phyloP scores from a whole-genome alignment of 495 filamentous ascomycete genomes.

The Aspergillus leporis region DNA sequence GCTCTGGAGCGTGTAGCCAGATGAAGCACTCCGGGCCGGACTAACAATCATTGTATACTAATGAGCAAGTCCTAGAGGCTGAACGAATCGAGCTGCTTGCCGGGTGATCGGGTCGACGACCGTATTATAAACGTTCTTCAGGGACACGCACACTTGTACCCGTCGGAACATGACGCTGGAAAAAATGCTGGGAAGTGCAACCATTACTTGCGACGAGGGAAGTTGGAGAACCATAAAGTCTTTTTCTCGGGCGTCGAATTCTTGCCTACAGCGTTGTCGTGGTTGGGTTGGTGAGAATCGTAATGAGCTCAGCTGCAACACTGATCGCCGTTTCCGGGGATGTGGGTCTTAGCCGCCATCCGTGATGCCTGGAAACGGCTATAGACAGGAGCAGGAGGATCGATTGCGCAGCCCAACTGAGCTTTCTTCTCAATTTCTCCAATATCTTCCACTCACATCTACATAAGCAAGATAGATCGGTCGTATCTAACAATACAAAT shows the following conservation, averaged over 20 bases:
- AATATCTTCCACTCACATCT: neutral
- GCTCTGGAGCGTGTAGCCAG: no score
- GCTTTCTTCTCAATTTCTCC: neutral
- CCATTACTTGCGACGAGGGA: neutral
- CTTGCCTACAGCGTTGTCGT: neutral
- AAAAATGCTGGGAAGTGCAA: neutral
- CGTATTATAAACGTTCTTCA: neutral
- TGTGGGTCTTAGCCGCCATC: neutral
- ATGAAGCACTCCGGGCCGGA: no score
- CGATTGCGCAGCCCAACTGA: neutral
- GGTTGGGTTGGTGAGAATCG: neutral
- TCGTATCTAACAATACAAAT: neutral
- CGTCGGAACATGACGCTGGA: neutral
- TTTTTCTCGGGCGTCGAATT: neutral
- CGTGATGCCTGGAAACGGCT: neutral
- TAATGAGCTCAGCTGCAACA: neutral
- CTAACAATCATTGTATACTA: no score
- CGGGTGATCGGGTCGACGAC: no score
- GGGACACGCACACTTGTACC: neutral
- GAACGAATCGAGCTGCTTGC: no score
- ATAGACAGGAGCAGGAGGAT: neutral
- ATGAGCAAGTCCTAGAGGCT: no score
- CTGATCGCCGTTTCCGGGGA: neutral
- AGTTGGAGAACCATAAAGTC: neutral
- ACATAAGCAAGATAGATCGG: neutral